These are phyloP conservation scores for Amaranthus cruentus DNA, from an alignment of 148 eudicot species.

Conservation along the genomic window DNA sequence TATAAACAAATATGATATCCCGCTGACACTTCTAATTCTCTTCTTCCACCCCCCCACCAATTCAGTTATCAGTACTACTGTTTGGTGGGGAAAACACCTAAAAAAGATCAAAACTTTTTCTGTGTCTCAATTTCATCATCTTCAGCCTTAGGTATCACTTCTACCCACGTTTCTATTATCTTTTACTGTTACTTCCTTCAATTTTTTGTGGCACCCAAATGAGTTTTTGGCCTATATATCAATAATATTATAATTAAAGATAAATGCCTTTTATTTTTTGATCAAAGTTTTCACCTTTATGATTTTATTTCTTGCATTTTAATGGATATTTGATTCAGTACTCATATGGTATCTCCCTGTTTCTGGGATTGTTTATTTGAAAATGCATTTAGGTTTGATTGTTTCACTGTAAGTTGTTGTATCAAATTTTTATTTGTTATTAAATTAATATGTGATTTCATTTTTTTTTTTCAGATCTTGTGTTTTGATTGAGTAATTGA, in stretches of 20 bases:
- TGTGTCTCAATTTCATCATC: conserved; percentile 17
- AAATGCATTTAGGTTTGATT: too few relatives aligned
- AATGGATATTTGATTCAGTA: background rate
- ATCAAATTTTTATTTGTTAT: background rate
- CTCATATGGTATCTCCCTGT: conserved; percentile 16
- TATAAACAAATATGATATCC: background rate
- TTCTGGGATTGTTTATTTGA: background rate
- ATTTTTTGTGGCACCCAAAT: conserved; percentile 18
- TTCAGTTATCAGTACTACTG: background rate
- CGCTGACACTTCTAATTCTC: background rate
- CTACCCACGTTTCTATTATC: conserved; percentile 30
- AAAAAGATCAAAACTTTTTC: too few relatives aligned
- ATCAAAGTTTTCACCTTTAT: background rate
- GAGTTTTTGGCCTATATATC: too few relatives aligned
- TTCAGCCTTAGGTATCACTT: conserved; percentile 23
- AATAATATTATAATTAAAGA: background rate
- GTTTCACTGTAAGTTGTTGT: background rate
- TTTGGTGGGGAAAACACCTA: conserved; percentile 1
- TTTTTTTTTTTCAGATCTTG: conserved; percentile 14
- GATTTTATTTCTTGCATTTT: background rate
- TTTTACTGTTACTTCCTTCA: background rate
- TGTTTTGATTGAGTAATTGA: conserved; percentile 19
- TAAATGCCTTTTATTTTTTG: conserved; percentile 5
- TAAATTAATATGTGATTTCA: background rate
- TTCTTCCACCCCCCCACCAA: background rate